A percentile compares a stretch with the other conserved stretches of the same genome.
Conservation (phyloP, 306 rosid species). For the Corylus heterophylla region DNA sequence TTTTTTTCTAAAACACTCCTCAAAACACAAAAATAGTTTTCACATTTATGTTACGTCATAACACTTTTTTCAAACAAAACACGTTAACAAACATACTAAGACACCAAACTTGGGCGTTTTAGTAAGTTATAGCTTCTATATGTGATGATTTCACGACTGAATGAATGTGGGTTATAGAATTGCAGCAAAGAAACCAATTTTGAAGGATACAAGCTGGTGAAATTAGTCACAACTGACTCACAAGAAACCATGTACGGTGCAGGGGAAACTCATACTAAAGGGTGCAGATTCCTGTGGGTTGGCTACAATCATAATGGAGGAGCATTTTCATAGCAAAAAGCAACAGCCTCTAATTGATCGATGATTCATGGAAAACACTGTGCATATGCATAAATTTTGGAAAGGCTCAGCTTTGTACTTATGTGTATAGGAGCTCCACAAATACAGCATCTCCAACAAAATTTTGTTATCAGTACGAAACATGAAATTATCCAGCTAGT, state of each 20-base stretch:
- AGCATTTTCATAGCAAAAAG: background rate
- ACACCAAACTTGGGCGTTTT: background rate
- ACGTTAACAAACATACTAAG: background rate
- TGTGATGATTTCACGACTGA: background rate
- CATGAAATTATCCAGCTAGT: slow-evolving; percentile 33
- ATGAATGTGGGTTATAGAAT: background rate
- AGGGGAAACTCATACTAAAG: background rate
- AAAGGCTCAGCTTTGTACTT: background rate
- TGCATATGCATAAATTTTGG: background rate
- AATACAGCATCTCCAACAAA: background rate
- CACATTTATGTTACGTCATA: too few relatives aligned
- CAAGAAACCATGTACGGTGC: background rate
- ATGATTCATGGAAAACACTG: background rate
- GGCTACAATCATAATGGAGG: too few relatives aligned
- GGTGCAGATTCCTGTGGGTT: background rate
- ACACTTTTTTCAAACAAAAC: too few relatives aligned
- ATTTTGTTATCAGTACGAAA: slow-evolving; percentile 1
- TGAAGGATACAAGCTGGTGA: background rate
- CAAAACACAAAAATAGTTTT: too few relatives aligned
- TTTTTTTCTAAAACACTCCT: too few relatives aligned
- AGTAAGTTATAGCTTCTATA: background rate
- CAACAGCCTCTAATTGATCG: background rate
- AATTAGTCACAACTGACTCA: background rate
- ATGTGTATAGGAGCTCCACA: background rate
- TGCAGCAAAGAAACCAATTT: background rate